Evolutionary conservation across 108 stramenopile species (phyloP).

Genomic region (Cylindrotheca fusiformis): DNA sequence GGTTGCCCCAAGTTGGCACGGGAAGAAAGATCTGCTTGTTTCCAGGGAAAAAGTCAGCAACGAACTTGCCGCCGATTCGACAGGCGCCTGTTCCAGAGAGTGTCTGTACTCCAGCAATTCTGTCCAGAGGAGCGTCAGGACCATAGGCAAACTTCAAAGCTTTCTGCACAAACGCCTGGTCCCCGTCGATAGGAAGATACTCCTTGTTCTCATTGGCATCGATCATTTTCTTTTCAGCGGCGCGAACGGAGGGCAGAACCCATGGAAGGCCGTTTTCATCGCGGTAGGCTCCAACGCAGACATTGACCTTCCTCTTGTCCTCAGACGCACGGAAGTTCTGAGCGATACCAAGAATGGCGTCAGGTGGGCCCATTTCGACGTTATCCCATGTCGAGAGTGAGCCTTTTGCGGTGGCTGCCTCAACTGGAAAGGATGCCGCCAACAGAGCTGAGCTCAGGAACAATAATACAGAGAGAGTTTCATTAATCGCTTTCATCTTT

Average conservation of each 20-base stretch:
- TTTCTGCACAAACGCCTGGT: constrained; percentile 73
- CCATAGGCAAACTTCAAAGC: constrained; percentile 95
- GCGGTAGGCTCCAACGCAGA: constrained; percentile 96
- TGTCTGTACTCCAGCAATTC: constrained; percentile 89
- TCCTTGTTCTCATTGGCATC: constrained; percentile 83
- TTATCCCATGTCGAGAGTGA: constrained; percentile 21
- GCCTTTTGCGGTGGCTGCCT: neutral
- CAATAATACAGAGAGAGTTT: neutral
- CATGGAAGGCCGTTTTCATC: constrained; percentile 88
- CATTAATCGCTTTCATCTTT: constrained; percentile 2
- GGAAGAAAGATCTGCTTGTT: constrained; percentile 86
- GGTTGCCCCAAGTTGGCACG: constrained; percentile 96
- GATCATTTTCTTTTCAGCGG: constrained; percentile 84
- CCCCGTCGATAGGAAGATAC: constrained; percentile 94
- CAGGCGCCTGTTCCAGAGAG: constrained; percentile 97
- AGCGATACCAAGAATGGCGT: constrained; percentile 96
- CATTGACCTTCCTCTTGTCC: constrained; percentile 84
- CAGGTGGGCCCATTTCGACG: constrained; percentile 90
- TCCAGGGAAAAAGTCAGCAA: constrained; percentile 62
- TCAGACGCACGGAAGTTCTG: constrained; percentile 91
- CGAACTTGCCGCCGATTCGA: constrained; percentile 90
- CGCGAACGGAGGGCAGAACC: constrained; percentile 90
- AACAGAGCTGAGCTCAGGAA: neutral
- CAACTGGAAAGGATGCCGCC: constrained; percentile 8
- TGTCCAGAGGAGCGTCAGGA: constrained; percentile 55